Conservation (phyloP, 2,329 filamentous ascomycete genomes). For the Exophiala sideris region DNA sequence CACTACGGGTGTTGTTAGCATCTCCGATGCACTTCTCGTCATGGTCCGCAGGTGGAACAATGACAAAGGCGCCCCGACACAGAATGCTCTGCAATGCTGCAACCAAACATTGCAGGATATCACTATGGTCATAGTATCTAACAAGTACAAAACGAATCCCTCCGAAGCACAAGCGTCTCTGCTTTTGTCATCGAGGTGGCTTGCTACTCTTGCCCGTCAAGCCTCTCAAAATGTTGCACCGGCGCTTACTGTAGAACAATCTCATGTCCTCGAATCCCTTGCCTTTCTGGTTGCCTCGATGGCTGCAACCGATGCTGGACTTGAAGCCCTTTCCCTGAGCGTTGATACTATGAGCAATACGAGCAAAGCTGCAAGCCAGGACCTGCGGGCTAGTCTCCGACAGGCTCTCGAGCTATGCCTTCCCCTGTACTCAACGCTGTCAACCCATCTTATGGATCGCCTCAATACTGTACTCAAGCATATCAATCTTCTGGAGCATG, state of each 20-base stretch:
- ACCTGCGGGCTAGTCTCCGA: conserved; percentile 11
- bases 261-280: conserved; percentile 18
- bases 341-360: background rate
- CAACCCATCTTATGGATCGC: conserved; percentile 21
- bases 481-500: conserved; percentile 17
- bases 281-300: conserved; percentile 21
- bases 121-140: conserved; percentile 19
- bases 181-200: conserved; percentile 21
- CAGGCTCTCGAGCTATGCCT: conserved; percentile 18
- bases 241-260: conserved; percentile 2
- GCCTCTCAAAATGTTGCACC: conserved; percentile 7
- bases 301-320: conserved; percentile 18
- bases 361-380: background rate
- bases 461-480: conserved; percentile 25
- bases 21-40: conserved; percentile 21
- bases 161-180: conserved; percentile 11
- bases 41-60: conserved; percentile 21
- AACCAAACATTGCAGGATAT: conserved; percentile 21
- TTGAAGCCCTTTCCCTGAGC: conserved; percentile 14
- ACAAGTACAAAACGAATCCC: conserved; percentile 10
- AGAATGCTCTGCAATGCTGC: conserved; percentile 6
- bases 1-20: conserved; percentile 9
- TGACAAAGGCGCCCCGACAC: background rate
- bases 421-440: conserved; percentile 19
- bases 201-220: conserved; percentile 10